phyloP scores from a whole-genome alignment of 495 filamentous ascomycete genomes.

The Neurospora terricola region DNA sequence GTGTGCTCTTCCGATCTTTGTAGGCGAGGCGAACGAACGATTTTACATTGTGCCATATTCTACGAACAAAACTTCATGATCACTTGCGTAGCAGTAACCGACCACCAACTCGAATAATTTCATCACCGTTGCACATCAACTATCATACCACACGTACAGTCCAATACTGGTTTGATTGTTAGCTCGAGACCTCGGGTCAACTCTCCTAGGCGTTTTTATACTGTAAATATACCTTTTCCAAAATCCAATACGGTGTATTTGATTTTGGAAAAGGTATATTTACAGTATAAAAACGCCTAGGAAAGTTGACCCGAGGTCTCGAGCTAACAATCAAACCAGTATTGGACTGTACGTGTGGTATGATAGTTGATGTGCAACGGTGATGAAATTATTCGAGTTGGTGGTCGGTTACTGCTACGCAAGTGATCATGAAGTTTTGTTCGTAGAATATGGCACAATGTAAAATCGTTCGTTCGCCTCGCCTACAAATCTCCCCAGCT shows the following conservation, averaged over 20 bases:
- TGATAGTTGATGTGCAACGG: neutral
- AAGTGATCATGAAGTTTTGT: neutral
- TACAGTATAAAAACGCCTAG: no score
- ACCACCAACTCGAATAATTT: neutral
- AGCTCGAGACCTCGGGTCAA: no score
- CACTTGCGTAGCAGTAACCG: neutral
- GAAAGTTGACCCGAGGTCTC: no score
- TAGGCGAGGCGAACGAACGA: neutral
- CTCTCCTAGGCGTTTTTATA: no score
- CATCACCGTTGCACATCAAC: neutral
- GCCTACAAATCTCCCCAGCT: neutral
- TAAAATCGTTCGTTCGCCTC: neutral
- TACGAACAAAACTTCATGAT: neutral
- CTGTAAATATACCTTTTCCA: no score
- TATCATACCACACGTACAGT: neutral
- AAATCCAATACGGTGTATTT: no score
- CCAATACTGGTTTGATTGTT: no score
- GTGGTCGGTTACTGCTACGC: neutral
- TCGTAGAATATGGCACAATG: neutral
- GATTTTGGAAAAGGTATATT: no score
- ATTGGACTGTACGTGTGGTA: no score
- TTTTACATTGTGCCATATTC: neutral
- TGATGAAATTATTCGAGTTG: neutral
- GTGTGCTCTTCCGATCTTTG: no score
- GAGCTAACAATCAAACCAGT: no score